Evolutionary conservation across 805 yeast species (phyloP).

Genomic region (Brettanomyces nanus): DNA sequence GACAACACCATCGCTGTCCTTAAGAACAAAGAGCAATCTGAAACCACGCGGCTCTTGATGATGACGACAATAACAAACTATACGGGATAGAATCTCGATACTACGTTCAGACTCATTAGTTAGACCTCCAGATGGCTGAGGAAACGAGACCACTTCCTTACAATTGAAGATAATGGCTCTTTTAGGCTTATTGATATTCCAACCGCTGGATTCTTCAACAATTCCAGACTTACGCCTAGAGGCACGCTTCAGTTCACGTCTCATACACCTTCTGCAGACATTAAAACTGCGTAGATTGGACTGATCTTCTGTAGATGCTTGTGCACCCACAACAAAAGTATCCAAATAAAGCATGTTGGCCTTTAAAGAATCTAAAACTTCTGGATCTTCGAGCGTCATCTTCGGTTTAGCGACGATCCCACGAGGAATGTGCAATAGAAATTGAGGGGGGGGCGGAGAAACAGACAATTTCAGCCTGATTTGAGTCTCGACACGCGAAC

Average conservation of each 20-base stretch:
- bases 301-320: slow-evolving; percentile 8
- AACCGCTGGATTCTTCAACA: slow-evolving; percentile 63
- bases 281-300: slow-evolving; percentile 39
- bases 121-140: slow-evolving; percentile 38
- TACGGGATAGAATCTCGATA: slow-evolving; percentile 55
- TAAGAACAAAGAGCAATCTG: slow-evolving; percentile 58
- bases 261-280: slow-evolving; percentile 82
- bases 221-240: slow-evolving; percentile 82
- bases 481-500: slow-evolving; percentile 93
- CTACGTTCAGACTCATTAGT: slow-evolving; percentile 25
- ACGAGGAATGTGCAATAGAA: slow-evolving; percentile 70
- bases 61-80: slow-evolving; percentile 94
- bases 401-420: slow-evolving; percentile 86
- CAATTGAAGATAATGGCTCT: slow-evolving; percentile 88
- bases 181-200: slow-evolving; percentile 66
- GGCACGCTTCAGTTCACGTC: slow-evolving; percentile 91
- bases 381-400: slow-evolving; percentile 50
- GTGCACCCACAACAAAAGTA: slow-evolving; percentile 54
- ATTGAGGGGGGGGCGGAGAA: slow-evolving; percentile 71
- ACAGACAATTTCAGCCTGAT: slow-evolving; percentile 65
- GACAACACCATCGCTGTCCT: slow-evolving; percentile 49
- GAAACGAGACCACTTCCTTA: slow-evolving; percentile 74
- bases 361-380: slow-evolving; percentile 39
- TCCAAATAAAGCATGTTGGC: slow-evolving; percentile 61
- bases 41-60: slow-evolving; percentile 87